Conservation (phyloP, 2,329 filamentous ascomycete genomes). For the Alternaria longipes region DNA sequence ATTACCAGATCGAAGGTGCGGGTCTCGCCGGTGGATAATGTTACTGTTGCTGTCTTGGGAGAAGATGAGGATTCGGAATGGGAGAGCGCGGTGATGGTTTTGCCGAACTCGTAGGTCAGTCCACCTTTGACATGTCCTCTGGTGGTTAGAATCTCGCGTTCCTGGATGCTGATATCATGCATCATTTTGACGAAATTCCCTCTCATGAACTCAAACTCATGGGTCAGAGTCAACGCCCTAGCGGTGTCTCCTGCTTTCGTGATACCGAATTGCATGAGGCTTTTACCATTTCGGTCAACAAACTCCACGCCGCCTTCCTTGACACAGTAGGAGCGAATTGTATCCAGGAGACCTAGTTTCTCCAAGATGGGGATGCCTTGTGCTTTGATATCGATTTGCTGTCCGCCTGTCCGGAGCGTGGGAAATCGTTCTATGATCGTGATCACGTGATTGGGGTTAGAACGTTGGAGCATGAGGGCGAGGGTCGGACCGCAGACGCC, state of each 20-base stretch:
- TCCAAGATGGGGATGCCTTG: constrained; percentile 53
- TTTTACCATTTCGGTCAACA: constrained; percentile 37
- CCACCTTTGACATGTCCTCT: constrained; percentile 18
- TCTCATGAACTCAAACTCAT: constrained; percentile 46
- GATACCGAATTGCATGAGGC: constrained; percentile 27
- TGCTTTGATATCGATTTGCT: constrained; percentile 58
- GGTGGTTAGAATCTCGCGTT: constrained; percentile 21
- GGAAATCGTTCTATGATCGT: constrained; percentile 56
- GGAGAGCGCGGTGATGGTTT: constrained; percentile 24
- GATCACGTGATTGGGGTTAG: constrained; percentile 48
- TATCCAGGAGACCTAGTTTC: constrained; percentile 51
- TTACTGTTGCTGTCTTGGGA: constrained; percentile 21
- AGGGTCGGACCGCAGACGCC: constrained; percentile 51
- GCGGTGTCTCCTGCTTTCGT: constrained; percentile 52
- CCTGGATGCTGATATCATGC: constrained; percentile 22
- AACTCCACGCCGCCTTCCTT: constrained; percentile 53
- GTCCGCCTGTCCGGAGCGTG: constrained; percentile 55
- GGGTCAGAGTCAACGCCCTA: constrained; percentile 31
- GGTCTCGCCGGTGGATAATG: constrained; percentile 26
- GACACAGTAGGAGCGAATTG: constrained; percentile 45
- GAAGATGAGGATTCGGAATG: constrained; percentile 16
- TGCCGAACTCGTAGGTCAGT: constrained; percentile 22
- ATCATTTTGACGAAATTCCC: constrained; percentile 49
- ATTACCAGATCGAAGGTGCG: constrained; percentile 37
- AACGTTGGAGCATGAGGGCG: constrained; percentile 60